Evolutionary conservation across 2,329 filamentous ascomycete genomes (phyloP).

Genomic region (Pleomassaria siparia): DNA sequence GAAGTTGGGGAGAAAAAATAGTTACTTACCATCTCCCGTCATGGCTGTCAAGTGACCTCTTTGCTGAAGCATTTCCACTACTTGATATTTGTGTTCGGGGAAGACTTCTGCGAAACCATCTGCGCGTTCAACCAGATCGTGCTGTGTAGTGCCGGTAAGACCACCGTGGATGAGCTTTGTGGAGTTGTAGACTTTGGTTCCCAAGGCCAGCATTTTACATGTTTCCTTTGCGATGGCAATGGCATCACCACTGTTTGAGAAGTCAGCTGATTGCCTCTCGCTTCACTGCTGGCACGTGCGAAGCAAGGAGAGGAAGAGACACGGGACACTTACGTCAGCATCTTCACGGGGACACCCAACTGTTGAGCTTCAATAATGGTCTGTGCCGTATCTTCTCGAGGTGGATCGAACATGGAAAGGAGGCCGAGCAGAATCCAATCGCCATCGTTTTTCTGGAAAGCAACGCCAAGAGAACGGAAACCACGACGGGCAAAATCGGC

Average conservation of each 20-base stretch:
- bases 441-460: constrained; percentile 74
- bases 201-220: constrained; percentile 78
- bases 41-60: constrained; percentile 73
- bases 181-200: constrained; percentile 80
- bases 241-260: constrained; percentile 66
- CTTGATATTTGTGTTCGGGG: constrained; percentile 75
- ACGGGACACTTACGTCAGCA: constrained; percentile 67
- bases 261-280: too few species aligned
- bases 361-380: constrained; percentile 76
- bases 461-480: constrained; percentile 79
- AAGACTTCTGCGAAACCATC: constrained; percentile 75
- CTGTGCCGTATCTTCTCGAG: constrained; percentile 76
- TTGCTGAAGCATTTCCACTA: constrained; percentile 75
- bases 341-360: constrained; percentile 77
- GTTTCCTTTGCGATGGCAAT: constrained; percentile 80
- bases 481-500: constrained; percentile 75
- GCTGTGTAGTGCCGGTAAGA: constrained; percentile 70
- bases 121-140: constrained; percentile 74
- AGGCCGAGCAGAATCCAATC: constrained; percentile 74
- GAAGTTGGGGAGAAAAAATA: not conserved
- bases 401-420: constrained; percentile 79
- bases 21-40: constrained; percentile 65
- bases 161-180: constrained; percentile 76
- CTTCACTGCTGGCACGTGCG: too few species aligned
- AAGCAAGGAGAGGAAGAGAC: not conserved